phyloP scores from a whole-genome alignment of 83 land plant species.

The Picea engelmannii region DNA sequence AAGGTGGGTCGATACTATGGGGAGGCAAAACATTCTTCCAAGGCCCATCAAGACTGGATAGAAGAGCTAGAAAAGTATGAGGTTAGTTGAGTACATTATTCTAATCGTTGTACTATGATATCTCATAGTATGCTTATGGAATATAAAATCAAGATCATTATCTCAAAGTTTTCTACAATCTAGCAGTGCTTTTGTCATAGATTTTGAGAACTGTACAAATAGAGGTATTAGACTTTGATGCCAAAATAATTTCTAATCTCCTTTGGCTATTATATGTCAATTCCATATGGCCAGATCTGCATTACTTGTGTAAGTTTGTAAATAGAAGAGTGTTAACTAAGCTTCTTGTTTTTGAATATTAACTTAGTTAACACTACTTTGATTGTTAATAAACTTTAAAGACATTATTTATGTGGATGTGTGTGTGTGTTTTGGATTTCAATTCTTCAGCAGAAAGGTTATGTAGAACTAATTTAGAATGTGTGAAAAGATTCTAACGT shows the following conservation, averaged over 20 bases:
- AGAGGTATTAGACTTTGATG: background rate
- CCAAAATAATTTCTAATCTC: background rate
- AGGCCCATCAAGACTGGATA: slow-evolving; percentile 53
- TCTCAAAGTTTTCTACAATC: background rate
- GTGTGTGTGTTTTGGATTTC: no score
- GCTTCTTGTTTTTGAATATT: no score
- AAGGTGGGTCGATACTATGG: slow-evolving; percentile 63
- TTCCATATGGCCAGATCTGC: background rate
- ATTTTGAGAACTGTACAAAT: background rate
- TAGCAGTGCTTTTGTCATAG: background rate
- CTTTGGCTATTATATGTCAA: no score
- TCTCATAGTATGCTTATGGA: background rate
- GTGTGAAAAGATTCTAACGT: no score
- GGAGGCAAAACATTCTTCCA: slow-evolving; percentile 26
- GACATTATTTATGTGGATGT: no score
- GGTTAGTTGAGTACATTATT: slow-evolving; percentile 29
- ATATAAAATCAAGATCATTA: background rate
- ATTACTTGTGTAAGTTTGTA: background rate
- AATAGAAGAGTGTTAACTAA: no score
- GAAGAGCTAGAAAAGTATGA: slow-evolving; percentile 55
- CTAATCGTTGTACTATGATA: background rate
- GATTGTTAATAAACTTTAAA: no score
- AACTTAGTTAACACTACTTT: no score
- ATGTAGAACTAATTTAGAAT: no score
- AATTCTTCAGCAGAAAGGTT: no score